Evolutionary conservation across 2,329 filamentous ascomycete species (phyloP), one percentile per base, ranked within the genome.

Genomic region (Amesomyces nigricolor): DNA sequence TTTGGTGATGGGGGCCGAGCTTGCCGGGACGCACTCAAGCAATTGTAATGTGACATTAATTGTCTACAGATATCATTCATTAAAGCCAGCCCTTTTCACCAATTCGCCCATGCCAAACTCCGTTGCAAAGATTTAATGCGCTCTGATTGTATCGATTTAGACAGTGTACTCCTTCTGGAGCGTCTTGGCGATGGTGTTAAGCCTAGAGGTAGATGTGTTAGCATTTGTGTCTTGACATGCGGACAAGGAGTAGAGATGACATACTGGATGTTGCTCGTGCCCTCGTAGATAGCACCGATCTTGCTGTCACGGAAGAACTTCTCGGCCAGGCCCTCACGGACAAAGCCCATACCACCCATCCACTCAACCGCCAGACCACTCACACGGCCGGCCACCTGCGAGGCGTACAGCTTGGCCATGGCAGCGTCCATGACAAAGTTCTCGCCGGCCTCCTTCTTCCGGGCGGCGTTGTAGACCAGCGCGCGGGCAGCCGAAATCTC

Each of bases 341-440:
- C 94, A 66, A 99, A 99, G 45, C 94, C 94, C 94, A 99, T 97
- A 59, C 94, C 94, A 47, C 94, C 94, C 92, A 97, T 97, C 94
- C 94, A 99, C 75, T 99, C 94, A 29, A 99, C 84, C 0, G 92
- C 94, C 47, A 88, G 80, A 6, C 91, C 85, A 53, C 87, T 88
- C 17, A 99, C 92, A 53, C 83, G 85, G 17, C 89, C 88, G 0
- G 94, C 94, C 32, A 99, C 90, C 74, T 99, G 94, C 4, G 89
- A 94, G 2, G 94, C 85, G 70, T 88, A 96, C 53, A 99, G 80
- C 79, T 99, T 99, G 52, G 94, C 94, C 94, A 99, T 99, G 64
- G 94, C 94, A 9, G 94, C 94, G 67, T 99, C 94, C 70, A 82
- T 83, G 65, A 97, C 91, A 68, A 99, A 99, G 70, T 96, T 86